Evolutionary conservation across 257 asterid genomes (phyloP).

Genomic region (Salvia rosmarinus): DNA sequence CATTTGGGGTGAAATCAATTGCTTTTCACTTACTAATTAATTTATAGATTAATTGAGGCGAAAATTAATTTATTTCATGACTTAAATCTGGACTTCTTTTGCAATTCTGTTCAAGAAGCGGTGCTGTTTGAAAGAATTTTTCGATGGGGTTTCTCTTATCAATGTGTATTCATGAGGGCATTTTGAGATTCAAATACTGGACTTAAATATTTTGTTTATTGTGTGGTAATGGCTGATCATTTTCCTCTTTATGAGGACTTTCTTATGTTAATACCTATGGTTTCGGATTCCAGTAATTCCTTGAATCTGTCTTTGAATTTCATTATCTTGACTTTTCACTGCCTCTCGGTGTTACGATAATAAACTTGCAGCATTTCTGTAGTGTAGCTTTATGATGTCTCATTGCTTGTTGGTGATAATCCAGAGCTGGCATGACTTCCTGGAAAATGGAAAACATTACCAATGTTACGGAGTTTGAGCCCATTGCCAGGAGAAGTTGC

Average conservation of each 20-base stretch:
- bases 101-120: not conserved
- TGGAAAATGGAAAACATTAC: constrained; percentile 58
- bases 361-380: not conserved
- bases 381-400: constrained; percentile 3
- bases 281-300: not conserved
- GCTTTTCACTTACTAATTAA: not conserved
- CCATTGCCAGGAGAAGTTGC: constrained; percentile 59
- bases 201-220: not conserved
- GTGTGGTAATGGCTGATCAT: not conserved
- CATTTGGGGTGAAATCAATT: not conserved
- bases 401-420: constrained; percentile 21
- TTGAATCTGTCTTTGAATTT: not conserved
- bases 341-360: not conserved
- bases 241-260: too few species aligned
- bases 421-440: constrained; percentile 29
- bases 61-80: not conserved
- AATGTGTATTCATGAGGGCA: not conserved
- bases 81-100: not conserved
- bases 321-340: not conserved
- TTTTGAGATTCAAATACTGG: not conserved
- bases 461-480: constrained; percentile 68
- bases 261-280: too few species aligned
- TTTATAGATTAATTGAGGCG: not conserved
- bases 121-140: not conserved
- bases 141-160: constrained; percentile 10